These are phyloP conservation scores for Neofusicoccum cordaticola DNA, from an alignment of 2,329 filamentous ascomycete genomes.

Conservation along the genomic window DNA sequence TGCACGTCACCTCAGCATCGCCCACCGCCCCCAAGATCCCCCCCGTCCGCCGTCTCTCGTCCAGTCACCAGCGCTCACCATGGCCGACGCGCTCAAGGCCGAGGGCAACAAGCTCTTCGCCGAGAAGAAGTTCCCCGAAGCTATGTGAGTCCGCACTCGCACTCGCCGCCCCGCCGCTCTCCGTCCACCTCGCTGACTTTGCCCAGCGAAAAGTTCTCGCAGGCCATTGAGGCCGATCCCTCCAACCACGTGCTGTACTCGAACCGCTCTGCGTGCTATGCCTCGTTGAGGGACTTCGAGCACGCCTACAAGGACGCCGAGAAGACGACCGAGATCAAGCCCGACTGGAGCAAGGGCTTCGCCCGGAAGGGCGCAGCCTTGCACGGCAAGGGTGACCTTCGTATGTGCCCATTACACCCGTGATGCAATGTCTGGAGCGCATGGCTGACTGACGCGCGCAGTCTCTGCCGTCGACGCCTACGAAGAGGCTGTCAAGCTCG, in stretches of 20 bases:
- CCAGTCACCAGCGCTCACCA: slow-evolving; percentile 31
- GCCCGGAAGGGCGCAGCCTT: slow-evolving; percentile 87
- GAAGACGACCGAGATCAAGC: slow-evolving; percentile 92
- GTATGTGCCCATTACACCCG: slow-evolving; percentile 38
- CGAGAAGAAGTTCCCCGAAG: slow-evolving; percentile 93
- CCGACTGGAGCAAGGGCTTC: slow-evolving; percentile 98
- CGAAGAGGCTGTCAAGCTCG: slow-evolving; percentile 88
- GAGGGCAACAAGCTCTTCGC: slow-evolving; percentile 98
- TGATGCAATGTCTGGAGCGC: no score
- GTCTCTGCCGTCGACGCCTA: slow-evolving; percentile 85
- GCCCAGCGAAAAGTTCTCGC: slow-evolving; percentile 82
- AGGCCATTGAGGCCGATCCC: slow-evolving; percentile 83
- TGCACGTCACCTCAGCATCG: background rate
- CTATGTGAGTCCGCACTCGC: slow-evolving; percentile 66
- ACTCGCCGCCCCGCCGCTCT: slow-evolving; percentile 18
- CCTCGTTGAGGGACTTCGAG: slow-evolving; percentile 85
- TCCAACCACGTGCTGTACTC: slow-evolving; percentile 96
- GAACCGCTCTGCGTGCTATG: slow-evolving; percentile 84
- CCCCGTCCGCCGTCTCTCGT: background rate
- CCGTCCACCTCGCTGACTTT: slow-evolving; percentile 10
- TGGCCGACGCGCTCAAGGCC: slow-evolving; percentile 85
- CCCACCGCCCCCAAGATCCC: background rate
- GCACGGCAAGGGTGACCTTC: slow-evolving; percentile 80
- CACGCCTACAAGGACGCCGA: slow-evolving; percentile 83
- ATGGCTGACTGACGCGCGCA: slow-evolving; percentile 28